Percentiles rank a stretch among this genome's conserved stretches.
Conservation (phyloP, 2,329 filamentous ascomycete genomes). For the Dactylellina cionopaga region DNA sequence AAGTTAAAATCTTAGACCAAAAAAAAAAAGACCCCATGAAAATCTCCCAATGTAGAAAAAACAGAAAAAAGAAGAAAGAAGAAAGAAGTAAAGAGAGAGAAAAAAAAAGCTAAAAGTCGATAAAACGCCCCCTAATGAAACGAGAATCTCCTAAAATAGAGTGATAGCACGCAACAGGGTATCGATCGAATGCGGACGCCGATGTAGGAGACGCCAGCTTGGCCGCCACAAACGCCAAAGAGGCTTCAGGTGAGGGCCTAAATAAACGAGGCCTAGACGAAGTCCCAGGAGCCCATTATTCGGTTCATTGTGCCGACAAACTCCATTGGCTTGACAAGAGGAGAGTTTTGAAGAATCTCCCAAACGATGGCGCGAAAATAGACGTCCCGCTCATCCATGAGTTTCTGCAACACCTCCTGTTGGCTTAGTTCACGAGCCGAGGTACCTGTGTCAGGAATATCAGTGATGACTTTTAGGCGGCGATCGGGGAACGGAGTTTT, state of each 20-base stretch:
- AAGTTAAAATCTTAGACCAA: not conserved
- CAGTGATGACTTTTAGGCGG: slow-evolving; percentile 20
- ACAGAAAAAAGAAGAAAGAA: not conserved
- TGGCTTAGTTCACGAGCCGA: slow-evolving; percentile 23
- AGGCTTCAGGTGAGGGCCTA: not conserved
- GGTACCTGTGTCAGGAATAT: not conserved
- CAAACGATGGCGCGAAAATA: slow-evolving; percentile 44
- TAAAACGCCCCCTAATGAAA: slow-evolving; percentile 13
- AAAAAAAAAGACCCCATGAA: slow-evolving; percentile 2
- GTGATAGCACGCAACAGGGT: not conserved
- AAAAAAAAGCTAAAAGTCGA: slow-evolving; percentile 20
- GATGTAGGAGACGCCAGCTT: not conserved
- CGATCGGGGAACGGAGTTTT: slow-evolving; percentile 15
- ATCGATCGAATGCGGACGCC: slow-evolving; percentile 7
- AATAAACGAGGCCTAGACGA: slow-evolving; percentile 11
- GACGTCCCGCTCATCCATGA: slow-evolving; percentile 40
- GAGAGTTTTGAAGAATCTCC: slow-evolving; percentile 26
- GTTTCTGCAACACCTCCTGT: slow-evolving; percentile 27
- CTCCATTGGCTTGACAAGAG: not conserved
- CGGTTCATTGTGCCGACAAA: slow-evolving; percentile 35
- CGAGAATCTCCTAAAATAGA: slow-evolving; percentile 34
- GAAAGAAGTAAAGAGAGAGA: slow-evolving; percentile 4
- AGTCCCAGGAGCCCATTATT: slow-evolving; percentile 32
- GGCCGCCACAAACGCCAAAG: slow-evolving; percentile 1
- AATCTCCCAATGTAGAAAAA: not conserved